Percentiles rank a stretch among this genome's conserved stretches.
Conservation (phyloP, 805 yeast genomes). For the Kazachstania kunashirensis region DNA sequence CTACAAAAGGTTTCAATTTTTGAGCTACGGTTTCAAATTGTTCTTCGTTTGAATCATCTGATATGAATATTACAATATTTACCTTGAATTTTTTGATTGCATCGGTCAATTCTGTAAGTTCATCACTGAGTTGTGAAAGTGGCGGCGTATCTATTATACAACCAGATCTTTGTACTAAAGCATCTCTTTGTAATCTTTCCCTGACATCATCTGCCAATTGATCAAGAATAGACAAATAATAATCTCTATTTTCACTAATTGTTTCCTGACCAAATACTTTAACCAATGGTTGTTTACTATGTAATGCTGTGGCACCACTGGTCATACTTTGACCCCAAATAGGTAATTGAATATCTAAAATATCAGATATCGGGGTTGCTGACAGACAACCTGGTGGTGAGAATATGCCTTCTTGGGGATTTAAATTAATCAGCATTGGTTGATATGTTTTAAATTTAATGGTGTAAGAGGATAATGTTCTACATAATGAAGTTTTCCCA, state of each 20-base stretch:
- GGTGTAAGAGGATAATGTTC: conserved; percentile 66
- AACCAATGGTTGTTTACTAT: conserved; percentile 85
- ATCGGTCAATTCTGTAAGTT: conserved; percentile 11
- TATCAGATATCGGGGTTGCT: conserved; percentile 76
- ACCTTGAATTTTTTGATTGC: conserved; percentile 16
- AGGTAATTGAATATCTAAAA: conserved; percentile 60
- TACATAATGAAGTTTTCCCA: conserved; percentile 73
- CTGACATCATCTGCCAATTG: conserved; percentile 41
- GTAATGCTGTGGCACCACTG: conserved; percentile 65
- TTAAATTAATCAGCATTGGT: conserved; percentile 71
- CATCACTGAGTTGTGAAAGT: conserved; percentile 12
- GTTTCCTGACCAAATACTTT: conserved; percentile 66
- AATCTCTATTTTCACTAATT: conserved; percentile 39
- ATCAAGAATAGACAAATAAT: conserved; percentile 41
- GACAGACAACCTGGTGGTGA: conserved; percentile 75
- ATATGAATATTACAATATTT: conserved; percentile 17
- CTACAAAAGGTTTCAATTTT: conserved; percentile 7
- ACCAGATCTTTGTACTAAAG: conserved; percentile 28
- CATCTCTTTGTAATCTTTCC: conserved; percentile 22
- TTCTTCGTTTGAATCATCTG: conserved; percentile 6
- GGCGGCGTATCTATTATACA: conserved; percentile 27
- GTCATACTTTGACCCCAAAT: conserved; percentile 72
- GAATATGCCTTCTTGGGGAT: conserved; percentile 63
- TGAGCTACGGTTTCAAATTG: conserved; percentile 10
- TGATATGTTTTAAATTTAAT: conserved; percentile 49